Evolutionary conservation across 1,139 yeast genomes (phyloP), one percentile per base, ranked within the genome.

Genomic region (Pichia terricola): DNA sequence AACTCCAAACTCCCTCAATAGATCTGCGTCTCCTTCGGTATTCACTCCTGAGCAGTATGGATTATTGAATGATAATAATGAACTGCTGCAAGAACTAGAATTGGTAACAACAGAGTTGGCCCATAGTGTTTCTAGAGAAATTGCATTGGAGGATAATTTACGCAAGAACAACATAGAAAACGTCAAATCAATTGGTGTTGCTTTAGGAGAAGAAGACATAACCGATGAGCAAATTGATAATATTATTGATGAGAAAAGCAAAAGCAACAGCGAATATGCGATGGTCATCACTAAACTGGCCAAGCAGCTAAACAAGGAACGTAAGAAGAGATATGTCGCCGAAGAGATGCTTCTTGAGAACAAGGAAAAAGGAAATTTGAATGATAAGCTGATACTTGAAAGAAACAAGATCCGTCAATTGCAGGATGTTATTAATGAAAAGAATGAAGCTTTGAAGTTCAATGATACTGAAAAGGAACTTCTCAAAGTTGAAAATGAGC

Each of bases 31-130:
- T 9, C 35, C 35, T 7, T 40, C 44, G 6, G 28, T 32, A 7
- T 45, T 47, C 11, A 50, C 50, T 4, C 72, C 77, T 40, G 83
- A 77, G 34, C 87, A 82, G 51, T 59, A 80, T 50, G 79, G 80
- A 2, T 66, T 81, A 4, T 68, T 82, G 67, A 73, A 69, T 36
- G 76, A 81, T 43, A 81, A 79, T 50, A 70, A 69, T 42, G 74
- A 72, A 33, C 61, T 83, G 38, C 66, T 81, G 53, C 70, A 73
- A 48, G 91, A 83, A 57, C 62, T 83, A 40, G 81, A 80, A 49
- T 58, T 81, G 34, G 80, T 83, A 1, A 79, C 89, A 2, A 73
- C 75, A 26, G 94, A 83, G 56, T 67, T 83, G 42, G 89, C 88
- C 0, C 74, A 77, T 26, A 79, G 88, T 0, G 80, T 83, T 42